Evolutionary conservation across 2,329 filamentous ascomycete species (phyloP).

Genomic region (Ophiosphaerella herpotricha): DNA sequence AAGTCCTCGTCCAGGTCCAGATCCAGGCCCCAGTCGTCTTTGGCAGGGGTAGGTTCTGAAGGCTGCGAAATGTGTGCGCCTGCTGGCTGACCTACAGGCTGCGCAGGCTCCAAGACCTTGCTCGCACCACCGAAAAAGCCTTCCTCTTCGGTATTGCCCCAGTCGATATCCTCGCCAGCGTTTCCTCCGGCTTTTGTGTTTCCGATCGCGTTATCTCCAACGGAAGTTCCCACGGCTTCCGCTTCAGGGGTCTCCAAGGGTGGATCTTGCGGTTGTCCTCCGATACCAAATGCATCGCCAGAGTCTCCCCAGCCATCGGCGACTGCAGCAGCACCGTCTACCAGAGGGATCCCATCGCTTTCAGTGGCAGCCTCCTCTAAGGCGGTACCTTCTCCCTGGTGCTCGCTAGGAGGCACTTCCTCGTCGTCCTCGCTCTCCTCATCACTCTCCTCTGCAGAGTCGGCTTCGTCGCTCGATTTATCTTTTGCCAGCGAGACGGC

Average conservation of each 20-base stretch:
- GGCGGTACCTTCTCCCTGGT: slow-evolving; percentile 52
- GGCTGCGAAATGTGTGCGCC: slow-evolving; percentile 25
- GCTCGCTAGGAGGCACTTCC: slow-evolving; percentile 17
- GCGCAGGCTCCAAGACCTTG: slow-evolving; percentile 21
- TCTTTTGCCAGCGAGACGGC: slow-evolving; percentile 12
- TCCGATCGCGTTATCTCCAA: slow-evolving; percentile 38
- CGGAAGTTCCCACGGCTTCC: slow-evolving; percentile 37
- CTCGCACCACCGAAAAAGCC: slow-evolving; percentile 33
- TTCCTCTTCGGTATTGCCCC: slow-evolving; percentile 42
- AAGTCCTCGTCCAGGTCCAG: slow-evolving; percentile 80
- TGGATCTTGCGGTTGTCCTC: slow-evolving; percentile 28
- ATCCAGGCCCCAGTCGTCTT: slow-evolving; percentile 81
- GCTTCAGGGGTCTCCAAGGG: slow-evolving; percentile 26
- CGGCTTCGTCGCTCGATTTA: slow-evolving; percentile 13
- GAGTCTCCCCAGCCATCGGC: slow-evolving; percentile 42
- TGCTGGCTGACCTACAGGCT: slow-evolving; percentile 19
- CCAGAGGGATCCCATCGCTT: slow-evolving; percentile 47
- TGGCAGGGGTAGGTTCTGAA: slow-evolving; percentile 40
- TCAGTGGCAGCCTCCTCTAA: slow-evolving; percentile 54
- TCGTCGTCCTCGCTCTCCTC: slow-evolving; percentile 36
- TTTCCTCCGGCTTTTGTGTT: slow-evolving; percentile 37
- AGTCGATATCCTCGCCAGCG: slow-evolving; percentile 37
- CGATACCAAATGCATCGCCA: slow-evolving; percentile 39
- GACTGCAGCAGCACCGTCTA: slow-evolving; percentile 43
- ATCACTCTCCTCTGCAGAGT: slow-evolving; percentile 23